Evolutionary conservation across 176 grass and related monocot genomes (phyloP), one percentile per base, ranked within the genome.

Genomic region (Tuctoria greenei): DNA sequence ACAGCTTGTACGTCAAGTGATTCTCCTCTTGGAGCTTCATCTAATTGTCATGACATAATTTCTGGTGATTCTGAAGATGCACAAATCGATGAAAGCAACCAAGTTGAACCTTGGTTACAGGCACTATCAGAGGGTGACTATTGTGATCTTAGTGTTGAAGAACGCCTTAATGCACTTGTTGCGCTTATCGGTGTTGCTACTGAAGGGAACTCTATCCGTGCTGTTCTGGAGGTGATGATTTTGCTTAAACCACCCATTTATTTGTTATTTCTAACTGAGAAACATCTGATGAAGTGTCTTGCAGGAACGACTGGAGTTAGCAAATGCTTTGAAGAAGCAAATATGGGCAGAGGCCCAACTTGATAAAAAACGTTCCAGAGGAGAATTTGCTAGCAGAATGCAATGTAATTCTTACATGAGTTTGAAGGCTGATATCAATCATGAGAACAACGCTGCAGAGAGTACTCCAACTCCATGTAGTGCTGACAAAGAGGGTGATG

Each of bases 301-400:
- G 62, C 79, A 98, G 95, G 91, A 95, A 86, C 95, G 95, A 59
- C 86, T 99, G 76, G 95, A 95, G 84, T 85, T 85, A 76, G 95
- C 95, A 49, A 99, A 89, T 88, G 82, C 95, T 65, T 83, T 99
- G 70, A 99, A 95, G 77, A 99, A 99, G 77, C 95, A 99, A 86
- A 92, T 99, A 89, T 95, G 87, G 91, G 86, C 88, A 8, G 95
- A 99, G 61, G 95, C 89, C 79, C 95, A 99, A 69, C 79, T 84
- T 61, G 95, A 95, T 75, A 99, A 90, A 82, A 94, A 84, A 46
- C 95, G 91, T 73, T 88, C 81, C 62, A 99, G 82, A 71, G 95
- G 92, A 85, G 95, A 99, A 57, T 88, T 86, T 90, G 66, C 76
- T 69, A 84, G 51, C 70, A 90, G 61, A 88, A 24, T 79, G 71